Percentiles rank a stretch among this genome's conserved stretches.
phyloP scores from a whole-genome alignment of 768 basidiomycete species.

The Boletus pseudopeckii region DNA sequence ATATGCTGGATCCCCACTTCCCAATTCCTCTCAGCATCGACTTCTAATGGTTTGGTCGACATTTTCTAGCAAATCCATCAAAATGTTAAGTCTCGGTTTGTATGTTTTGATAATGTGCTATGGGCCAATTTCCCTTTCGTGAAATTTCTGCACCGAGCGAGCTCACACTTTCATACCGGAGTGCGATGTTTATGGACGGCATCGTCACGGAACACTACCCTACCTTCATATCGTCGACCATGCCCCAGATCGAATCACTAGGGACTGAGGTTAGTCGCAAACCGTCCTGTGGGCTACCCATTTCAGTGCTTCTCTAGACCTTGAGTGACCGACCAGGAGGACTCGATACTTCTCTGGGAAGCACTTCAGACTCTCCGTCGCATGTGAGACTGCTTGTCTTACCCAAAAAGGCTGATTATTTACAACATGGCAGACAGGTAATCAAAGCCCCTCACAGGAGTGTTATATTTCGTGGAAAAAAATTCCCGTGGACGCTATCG shows the following conservation, averaged over 20 bases:
- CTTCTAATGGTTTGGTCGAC: slow-evolving; percentile 47
- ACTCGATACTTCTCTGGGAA: neutral
- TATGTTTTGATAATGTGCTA: slow-evolving; percentile 55
- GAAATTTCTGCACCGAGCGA: neutral
- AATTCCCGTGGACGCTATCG: slow-evolving; percentile 4
- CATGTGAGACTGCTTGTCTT: slow-evolving; percentile 2
- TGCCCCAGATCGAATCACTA: neutral
- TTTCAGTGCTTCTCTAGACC: neutral
- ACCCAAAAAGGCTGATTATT: neutral
- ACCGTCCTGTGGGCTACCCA: neutral
- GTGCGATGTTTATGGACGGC: neutral
- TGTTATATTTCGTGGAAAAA: slow-evolving; percentile 16
- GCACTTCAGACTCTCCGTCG: neutral
- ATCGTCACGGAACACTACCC: neutral
- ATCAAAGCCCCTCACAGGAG: slow-evolving; percentile 9
- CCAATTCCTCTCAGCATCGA: slow-evolving; percentile 53
- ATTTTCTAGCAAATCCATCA: slow-evolving; percentile 43
- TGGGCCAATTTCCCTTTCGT: slow-evolving; percentile 67
- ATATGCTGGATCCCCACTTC: slow-evolving; percentile 53
- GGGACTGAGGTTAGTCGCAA: neutral
- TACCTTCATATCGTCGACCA: neutral
- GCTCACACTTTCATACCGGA: neutral
- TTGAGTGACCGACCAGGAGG: neutral
- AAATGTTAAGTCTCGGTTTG: neutral
- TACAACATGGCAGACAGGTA: neutral